Evolutionary conservation across 495 filamentous ascomycete genomes (phyloP).

Genomic region (Podospora australis): DNA sequence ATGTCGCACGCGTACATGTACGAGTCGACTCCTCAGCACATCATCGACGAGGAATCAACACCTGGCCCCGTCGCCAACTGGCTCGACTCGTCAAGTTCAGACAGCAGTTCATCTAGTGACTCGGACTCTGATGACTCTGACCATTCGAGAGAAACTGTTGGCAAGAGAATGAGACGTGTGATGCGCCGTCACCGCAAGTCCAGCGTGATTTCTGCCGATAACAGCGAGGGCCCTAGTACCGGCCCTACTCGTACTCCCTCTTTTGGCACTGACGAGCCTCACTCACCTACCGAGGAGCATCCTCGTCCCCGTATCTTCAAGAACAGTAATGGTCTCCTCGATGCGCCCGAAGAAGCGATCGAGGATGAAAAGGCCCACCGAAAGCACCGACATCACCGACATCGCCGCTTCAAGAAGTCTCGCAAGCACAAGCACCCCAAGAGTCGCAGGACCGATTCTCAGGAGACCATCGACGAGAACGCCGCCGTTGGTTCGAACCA

Average conservation of each 20-base stretch:
- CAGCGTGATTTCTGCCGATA: slow-evolving; percentile 62
- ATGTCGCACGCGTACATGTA: slow-evolving; percentile 89
- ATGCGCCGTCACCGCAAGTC: slow-evolving; percentile 70
- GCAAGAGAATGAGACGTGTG: slow-evolving; percentile 64
- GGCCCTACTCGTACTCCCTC: slow-evolving; percentile 30
- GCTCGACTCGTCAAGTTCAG: slow-evolving; percentile 63
- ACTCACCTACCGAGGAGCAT: slow-evolving; percentile 27
- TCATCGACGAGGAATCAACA: slow-evolving; percentile 80
- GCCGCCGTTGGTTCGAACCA: slow-evolving; percentile 13
- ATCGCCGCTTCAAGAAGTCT: slow-evolving; percentile 22
- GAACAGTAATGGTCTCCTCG: not conserved
- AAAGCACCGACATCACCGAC: slow-evolving; percentile 26
- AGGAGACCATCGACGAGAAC: slow-evolving; percentile 28
- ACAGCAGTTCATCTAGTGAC: slow-evolving; percentile 47
- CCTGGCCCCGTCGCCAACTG: slow-evolving; percentile 74
- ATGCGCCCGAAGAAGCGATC: slow-evolving; percentile 30
- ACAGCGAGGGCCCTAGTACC: slow-evolving; percentile 24
- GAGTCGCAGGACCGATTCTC: slow-evolving; percentile 12
- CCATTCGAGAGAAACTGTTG: slow-evolving; percentile 61
- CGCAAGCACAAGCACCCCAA: slow-evolving; percentile 31
- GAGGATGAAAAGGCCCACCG: slow-evolving; percentile 33
- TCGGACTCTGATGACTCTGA: slow-evolving; percentile 56
- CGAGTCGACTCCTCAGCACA: slow-evolving; percentile 75
- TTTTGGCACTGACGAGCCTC: slow-evolving; percentile 27
- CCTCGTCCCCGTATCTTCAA: slow-evolving; percentile 20